Conservation (phyloP, 129 eudicot species). For the Chrysanthemum makinoi region DNA sequence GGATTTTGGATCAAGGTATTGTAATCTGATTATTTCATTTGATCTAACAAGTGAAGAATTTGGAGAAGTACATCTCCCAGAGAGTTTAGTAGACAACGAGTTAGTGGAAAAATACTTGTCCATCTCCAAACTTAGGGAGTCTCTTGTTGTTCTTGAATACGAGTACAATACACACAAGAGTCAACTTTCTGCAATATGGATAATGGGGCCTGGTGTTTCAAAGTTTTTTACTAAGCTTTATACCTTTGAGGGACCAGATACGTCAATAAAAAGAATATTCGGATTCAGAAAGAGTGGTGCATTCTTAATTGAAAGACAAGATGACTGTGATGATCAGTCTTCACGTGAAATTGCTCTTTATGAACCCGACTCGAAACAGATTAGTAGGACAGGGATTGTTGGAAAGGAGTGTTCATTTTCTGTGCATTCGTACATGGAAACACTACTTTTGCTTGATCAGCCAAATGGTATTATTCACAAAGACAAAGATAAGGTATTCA, state of each 20-base stretch:
- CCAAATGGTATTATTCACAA: too few relatives aligned
- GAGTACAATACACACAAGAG: too few relatives aligned
- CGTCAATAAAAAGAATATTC: neutral
- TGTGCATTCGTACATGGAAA: conserved; percentile 7
- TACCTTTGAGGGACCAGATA: neutral
- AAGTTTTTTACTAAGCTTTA: neutral
- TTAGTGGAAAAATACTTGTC: neutral
- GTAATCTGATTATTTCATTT: neutral
- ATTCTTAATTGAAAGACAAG: neutral
- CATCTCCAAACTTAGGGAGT: neutral
- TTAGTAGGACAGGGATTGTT: neutral
- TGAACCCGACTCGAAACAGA: neutral
- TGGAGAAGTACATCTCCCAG: neutral
- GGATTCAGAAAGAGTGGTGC: conserved; percentile 1
- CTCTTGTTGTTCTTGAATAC: conserved; percentile 4
- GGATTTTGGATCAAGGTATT: neutral
- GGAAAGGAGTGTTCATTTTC: neutral
- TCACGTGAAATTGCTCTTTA: neutral
- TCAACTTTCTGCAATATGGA: neutral
- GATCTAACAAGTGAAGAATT: neutral
- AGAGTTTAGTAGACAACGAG: neutral
- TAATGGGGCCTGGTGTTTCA: neutral
- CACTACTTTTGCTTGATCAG: conserved; percentile 4
- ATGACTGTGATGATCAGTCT: neutral
- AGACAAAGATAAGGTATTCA: too few relatives aligned